A percentile compares a stretch with the other conserved stretches of the same genome.
These are phyloP conservation scores for Monilinia fructigena DNA, from an alignment of 2,329 filamentous ascomycete genomes.

Conservation along the genomic window DNA sequence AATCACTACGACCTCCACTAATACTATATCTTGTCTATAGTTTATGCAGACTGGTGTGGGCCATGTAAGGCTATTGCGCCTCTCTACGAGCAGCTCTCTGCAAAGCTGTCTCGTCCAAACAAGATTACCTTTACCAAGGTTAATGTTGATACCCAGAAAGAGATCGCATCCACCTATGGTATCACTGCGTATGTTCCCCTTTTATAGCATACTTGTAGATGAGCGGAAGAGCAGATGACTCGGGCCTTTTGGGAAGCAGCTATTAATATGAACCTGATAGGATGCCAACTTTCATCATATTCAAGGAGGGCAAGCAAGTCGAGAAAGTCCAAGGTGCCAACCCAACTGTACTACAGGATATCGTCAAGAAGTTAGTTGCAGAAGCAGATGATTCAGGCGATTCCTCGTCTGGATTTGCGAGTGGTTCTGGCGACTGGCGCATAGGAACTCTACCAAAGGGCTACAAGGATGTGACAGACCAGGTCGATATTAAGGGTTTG, in stretches of 20 bases:
- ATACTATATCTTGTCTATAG: slow-evolving; percentile 46
- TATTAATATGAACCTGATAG: slow-evolving; percentile 39
- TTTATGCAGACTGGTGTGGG: slow-evolving; percentile 91
- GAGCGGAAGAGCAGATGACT: neutral
- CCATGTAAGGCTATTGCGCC: slow-evolving; percentile 87
- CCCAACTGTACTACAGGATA: slow-evolving; percentile 64
- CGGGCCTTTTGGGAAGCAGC: neutral
- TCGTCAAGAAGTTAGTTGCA: slow-evolving; percentile 67
- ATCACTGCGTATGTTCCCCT: slow-evolving; percentile 58
- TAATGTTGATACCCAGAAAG: slow-evolving; percentile 74
- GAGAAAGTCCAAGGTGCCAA: slow-evolving; percentile 75
- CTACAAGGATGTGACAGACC: slow-evolving; percentile 79
- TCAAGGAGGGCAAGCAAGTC: slow-evolving; percentile 66
- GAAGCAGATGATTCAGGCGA: slow-evolving; percentile 56
- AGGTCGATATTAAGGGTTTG: slow-evolving; percentile 74
- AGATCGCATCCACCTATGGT: slow-evolving; percentile 70
- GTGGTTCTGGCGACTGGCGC: slow-evolving; percentile 61
- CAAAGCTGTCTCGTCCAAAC: slow-evolving; percentile 66
- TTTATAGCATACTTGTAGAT: neutral
- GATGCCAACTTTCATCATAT: slow-evolving; percentile 90
- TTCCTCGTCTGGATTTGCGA: slow-evolving; percentile 39
- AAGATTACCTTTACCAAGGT: slow-evolving; percentile 83
- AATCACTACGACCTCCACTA: slow-evolving; percentile 21
- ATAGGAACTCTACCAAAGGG: slow-evolving; percentile 74
- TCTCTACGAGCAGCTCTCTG: slow-evolving; percentile 74